Base-by-base conservation (phyloP, 768 basidiomycete species). In the Agaricus sinodeliciosus region DNA sequence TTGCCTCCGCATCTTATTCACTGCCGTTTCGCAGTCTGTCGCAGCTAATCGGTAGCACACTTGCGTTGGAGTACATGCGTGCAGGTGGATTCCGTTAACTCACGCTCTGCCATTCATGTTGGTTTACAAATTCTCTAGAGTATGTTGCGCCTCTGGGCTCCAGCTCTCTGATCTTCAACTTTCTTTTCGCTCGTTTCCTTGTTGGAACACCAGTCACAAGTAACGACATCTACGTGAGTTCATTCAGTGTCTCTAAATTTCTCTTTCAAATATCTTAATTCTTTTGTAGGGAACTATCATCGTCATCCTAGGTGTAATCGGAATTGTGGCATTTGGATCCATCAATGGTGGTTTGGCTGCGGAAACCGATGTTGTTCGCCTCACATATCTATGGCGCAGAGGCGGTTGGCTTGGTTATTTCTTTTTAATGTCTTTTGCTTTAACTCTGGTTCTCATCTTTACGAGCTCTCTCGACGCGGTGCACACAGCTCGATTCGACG, bases 91-190 rank as follows among this genome's bases (percentile, higher is more conserved):
- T 40, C 58, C 36, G 26, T 9, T 27, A 16, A 45, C 34, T n/a
- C 36, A 25, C n/a, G 16, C 11, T 43, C 3, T 22, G 8, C 35
- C 49, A 51, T 55, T 2, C 26, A 19, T 13, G 26, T 27, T 43
- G 19, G 9, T 27, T 28, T 12, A 25, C 8, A 31, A 44, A 22
- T 44, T 26, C 13, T 8, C 18, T 47, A 82, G 90, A 95, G 81
- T 97, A 96, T 66, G 94, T 98, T 51, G 95, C 95, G 1, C 94
- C 94, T 2, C 78, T 98, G 3, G 94, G 95, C 12, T 92, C 91
- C 0, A 88, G 92, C 9, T 90, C 92, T 11, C 81, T 98, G 57
- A 83, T 98, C 51, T 97, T 98, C 74, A 98, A 98, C 67, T 94
- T 96, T 65, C 74, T 96, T 35, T 95, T 96, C 65, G 95, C 95